Conservation (phyloP, 2,329 filamentous ascomycete genomes). For the Calonectria leucothoes region DNA sequence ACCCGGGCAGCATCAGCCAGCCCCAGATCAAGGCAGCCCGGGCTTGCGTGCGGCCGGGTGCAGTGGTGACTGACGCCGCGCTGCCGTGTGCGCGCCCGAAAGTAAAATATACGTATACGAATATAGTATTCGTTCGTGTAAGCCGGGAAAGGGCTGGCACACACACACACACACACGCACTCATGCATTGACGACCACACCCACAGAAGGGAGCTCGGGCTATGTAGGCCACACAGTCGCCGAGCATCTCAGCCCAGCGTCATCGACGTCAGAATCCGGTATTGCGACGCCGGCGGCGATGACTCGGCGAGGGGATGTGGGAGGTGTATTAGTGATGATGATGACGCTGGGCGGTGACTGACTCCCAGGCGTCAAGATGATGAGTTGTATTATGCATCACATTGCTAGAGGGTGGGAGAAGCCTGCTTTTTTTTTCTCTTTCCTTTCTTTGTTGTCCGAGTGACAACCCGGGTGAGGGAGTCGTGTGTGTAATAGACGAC, state of each 20-base stretch:
- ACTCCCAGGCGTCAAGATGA: neutral
- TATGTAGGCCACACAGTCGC: slow-evolving; percentile 1
- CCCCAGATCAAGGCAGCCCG: slow-evolving; percentile 8
- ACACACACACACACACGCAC: no score
- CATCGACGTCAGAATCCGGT: slow-evolving; percentile 14
- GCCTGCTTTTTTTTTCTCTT: neutral
- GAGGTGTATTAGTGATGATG: slow-evolving; percentile 4
- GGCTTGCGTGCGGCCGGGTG: neutral
- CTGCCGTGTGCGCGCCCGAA: neutral
- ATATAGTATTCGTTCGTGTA: slow-evolving; percentile 11
- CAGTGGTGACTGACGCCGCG: no score
- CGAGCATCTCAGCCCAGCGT: neutral
- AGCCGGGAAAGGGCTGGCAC: neutral
- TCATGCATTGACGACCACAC: neutral
- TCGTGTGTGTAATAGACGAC: neutral
- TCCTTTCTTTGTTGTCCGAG: neutral
- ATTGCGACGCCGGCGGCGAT: slow-evolving; percentile 13
- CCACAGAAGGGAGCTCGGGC: neutral
- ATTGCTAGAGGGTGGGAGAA: neutral
- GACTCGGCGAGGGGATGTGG: neutral
- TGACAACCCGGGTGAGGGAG: neutral
- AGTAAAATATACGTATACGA: slow-evolving; percentile 1
- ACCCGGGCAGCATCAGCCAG: neutral
- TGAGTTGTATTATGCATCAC: neutral
- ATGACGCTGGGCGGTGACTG: slow-evolving; percentile 8